Conservation (phyloP, 225 moss, liverwort and hornwort genomes). For the Marchantia polymorpha region DNA sequence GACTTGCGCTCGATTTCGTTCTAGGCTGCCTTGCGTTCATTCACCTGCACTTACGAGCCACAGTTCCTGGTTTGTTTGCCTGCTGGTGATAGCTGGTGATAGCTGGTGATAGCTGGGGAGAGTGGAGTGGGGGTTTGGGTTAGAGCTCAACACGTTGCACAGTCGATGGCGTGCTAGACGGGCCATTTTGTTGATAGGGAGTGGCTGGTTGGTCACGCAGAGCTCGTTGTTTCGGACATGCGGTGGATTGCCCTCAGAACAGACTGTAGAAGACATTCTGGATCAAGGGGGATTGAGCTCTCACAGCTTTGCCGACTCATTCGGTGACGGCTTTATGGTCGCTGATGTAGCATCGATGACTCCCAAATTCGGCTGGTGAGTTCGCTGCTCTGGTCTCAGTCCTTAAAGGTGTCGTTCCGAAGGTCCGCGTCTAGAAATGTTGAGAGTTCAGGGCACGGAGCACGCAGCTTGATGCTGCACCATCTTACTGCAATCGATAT, state of each 20-base stretch:
- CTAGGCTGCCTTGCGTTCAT: neutral
- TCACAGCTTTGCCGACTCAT: neutral
- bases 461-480: too few relatives aligned
- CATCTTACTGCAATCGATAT: neutral
- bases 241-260: neutral
- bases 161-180: neutral
- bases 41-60: neutral
- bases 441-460: neutral
- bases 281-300: neutral
- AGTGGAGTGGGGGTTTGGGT: neutral
- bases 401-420: neutral
- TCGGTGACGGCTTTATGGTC: conserved; percentile 13
- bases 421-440: neutral
- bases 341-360: conserved; percentile 78
- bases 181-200: neutral
- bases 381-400: neutral
- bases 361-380: conserved; percentile 63
- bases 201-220: neutral
- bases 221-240: neutral
- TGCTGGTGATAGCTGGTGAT: neutral
- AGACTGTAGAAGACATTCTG: neutral
- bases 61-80: neutral
- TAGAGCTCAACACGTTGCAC: neutral
- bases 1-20: neutral
- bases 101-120: neutral